A percentile compares a stretch with the other conserved stretches of the same genome.
Evolutionary conservation across 441 rosid species (phyloP).

Genomic region (Populus hybrid): DNA sequence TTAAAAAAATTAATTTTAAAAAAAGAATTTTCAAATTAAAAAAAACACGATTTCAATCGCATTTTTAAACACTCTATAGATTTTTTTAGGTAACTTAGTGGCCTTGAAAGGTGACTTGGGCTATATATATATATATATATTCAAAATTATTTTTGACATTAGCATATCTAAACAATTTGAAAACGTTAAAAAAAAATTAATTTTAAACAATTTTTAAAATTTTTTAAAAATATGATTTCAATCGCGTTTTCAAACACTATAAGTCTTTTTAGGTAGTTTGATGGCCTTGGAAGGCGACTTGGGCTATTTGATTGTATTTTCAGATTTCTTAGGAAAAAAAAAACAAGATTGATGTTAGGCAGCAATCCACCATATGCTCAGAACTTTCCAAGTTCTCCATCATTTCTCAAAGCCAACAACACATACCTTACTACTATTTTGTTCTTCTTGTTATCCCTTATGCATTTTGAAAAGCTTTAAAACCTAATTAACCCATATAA

Average conservation of each 20-base stretch:
- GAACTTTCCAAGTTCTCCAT: conserved; percentile 56
- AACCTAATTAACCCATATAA: conserved; percentile 37
- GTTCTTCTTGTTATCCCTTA: conserved; percentile 62
- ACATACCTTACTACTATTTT: conserved; percentile 53
- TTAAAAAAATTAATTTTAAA: no score
- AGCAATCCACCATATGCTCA: conserved; percentile 51
- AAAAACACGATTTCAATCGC: no score
- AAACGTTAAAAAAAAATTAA: no score
- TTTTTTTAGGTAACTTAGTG: no score
- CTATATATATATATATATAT: no score
- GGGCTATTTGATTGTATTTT: conserved; percentile 38
- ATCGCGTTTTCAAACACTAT: accelerated
- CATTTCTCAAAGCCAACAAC: conserved; percentile 52
- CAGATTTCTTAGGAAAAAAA: conserved; percentile 40
- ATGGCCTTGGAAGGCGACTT: conserved; percentile 52
- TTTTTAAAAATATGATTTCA: no score
- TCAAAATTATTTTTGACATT: no score
- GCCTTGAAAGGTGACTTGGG: no score
- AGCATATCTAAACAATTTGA: no score
- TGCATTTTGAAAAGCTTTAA: conserved; percentile 74
- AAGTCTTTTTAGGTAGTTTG: conserved; percentile 51
- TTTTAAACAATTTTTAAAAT: no score
- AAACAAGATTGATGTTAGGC: conserved; percentile 57
- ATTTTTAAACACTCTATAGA: no score
- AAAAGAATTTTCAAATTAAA: no score